Base-by-base conservation (phyloP, 768 basidiomycete species). In the Mycena metata region DNA sequence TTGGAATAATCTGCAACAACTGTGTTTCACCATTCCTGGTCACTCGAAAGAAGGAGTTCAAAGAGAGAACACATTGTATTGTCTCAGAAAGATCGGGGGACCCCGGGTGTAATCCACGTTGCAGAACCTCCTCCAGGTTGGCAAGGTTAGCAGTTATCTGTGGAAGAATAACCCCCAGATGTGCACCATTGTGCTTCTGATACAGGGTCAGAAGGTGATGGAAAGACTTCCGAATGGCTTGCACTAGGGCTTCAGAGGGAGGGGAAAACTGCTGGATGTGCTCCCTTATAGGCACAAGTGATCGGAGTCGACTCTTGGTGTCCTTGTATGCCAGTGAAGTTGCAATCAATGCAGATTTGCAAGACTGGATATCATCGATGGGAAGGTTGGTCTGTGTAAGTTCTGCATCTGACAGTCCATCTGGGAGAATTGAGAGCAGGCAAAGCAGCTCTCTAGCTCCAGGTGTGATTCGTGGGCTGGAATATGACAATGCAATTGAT, bases 261-360 rank as follows among this genome's bases (percentile, higher is more conserved):
- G 56, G 56, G 43, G 7, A 43, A 2, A 43, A 7, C 21, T 30
- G 24, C 2, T 26, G 56, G 6, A 57, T 30, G 19, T 57, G 19
- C 15, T 59, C 57, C 19, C 57, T n/a, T 10, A 59, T 41, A 4
- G 57, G 57, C n/a, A 42, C 43, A 8, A 59, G 11, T 46, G n/a
- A 8, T 21, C n/a, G 23, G 15, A 59, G 9, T 13, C 43, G 42
- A 2, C 10, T n/a, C 11, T 23, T 45, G 10, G 33, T 30, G 17
- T 46, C 30, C 4, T 1, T 23, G 30, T 46, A 59, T 21, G 57
- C 57, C 26, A 59, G n/a, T 3, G 57, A 45, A 2, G 57, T 59
- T 3, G 30, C 10, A 11, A 59, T 43, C 24, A 57, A n/a, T 5
- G 15, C 41, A 30, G 41, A 23, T 42, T 57, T 57, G 42, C 56